Conservation (phyloP, 202 grass and related monocot genomes). For the Zoysia matrella region DNA sequence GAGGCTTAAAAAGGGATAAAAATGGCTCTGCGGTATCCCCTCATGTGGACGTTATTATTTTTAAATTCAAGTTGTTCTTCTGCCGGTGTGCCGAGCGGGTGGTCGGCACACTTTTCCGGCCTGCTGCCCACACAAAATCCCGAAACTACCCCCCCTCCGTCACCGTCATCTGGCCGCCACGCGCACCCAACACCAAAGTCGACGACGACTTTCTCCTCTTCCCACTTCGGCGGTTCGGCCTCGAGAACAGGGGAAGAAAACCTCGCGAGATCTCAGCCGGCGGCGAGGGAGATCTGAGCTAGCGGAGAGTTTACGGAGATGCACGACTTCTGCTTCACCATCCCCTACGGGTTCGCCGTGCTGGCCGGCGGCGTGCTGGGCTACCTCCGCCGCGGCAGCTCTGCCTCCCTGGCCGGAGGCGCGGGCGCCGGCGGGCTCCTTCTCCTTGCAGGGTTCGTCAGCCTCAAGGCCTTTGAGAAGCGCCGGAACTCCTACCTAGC, state of each 20-base stretch:
- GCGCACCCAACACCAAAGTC: background rate
- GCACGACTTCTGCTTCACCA: constrained; percentile 99
- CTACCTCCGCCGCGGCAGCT: constrained; percentile 79
- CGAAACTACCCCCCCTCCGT: background rate
- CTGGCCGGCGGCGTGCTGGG: constrained; percentile 75
- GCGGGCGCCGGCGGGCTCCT: constrained; percentile 65
- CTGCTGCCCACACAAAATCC: background rate
- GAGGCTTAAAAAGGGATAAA: too few species aligned
- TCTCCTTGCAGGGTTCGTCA: constrained; percentile 83
- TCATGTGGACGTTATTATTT: too few species aligned
- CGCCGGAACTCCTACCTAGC: constrained; percentile 77
- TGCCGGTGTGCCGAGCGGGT: background rate
- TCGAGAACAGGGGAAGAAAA: background rate
- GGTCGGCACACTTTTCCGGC: constrained; percentile 33
- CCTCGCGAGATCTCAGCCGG: constrained; percentile 27
- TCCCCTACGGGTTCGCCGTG: constrained; percentile 81
- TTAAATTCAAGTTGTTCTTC: too few species aligned
- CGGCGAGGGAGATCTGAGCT: constrained; percentile 40
- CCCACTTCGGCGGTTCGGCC: background rate
- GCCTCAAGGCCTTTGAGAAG: constrained; percentile 92
- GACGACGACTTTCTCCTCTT: constrained; percentile 38
- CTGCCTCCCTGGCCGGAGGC: constrained; percentile 78
- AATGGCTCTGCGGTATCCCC: too few species aligned
- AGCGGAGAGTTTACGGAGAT: constrained; percentile 28
- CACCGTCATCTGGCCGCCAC: background rate